A percentile compares a stretch with the other conserved stretches of the same genome.
Conservation (phyloP, 257 asterid genomes). For the Primulina huaijiensis region DNA sequence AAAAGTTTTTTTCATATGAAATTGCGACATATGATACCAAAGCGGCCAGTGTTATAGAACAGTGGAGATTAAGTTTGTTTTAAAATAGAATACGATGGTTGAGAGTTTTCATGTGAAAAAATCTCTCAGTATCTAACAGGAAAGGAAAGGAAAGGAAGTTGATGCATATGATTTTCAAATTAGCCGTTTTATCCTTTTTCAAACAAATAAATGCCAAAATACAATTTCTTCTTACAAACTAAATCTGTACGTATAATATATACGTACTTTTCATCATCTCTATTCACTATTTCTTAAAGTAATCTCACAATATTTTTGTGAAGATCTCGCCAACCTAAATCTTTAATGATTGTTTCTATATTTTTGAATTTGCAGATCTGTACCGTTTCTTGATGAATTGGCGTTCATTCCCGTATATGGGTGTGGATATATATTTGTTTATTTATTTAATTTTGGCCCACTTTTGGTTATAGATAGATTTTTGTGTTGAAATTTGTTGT, state of each 20-base stretch:
- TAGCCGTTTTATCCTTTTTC: neutral
- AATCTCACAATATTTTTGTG: neutral
- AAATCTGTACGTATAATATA: neutral
- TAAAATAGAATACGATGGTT: too few species aligned
- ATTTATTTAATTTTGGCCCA: neutral
- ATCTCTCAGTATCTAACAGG: too few species aligned
- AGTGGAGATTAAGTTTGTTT: too few species aligned
- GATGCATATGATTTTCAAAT: neutral
- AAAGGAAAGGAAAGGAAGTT: too few species aligned
- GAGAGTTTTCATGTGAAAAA: too few species aligned
- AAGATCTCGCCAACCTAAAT: neutral
- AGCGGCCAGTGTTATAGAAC: too few species aligned
- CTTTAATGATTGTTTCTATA: neutral
- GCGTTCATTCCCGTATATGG: neutral
- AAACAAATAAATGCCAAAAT: too few species aligned
- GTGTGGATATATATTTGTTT: neutral
- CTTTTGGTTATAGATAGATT: too few species aligned
- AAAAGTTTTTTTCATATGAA: too few species aligned
- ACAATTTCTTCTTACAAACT: neutral
- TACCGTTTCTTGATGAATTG: neutral
- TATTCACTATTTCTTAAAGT: neutral
- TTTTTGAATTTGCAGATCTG: neutral
- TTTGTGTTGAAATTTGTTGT: neutral
- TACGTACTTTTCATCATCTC: neutral
- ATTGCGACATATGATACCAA: too few species aligned